phyloP scores from a whole-genome alignment of 352 stramenopile species.

The Pythium brassicae region DNA sequence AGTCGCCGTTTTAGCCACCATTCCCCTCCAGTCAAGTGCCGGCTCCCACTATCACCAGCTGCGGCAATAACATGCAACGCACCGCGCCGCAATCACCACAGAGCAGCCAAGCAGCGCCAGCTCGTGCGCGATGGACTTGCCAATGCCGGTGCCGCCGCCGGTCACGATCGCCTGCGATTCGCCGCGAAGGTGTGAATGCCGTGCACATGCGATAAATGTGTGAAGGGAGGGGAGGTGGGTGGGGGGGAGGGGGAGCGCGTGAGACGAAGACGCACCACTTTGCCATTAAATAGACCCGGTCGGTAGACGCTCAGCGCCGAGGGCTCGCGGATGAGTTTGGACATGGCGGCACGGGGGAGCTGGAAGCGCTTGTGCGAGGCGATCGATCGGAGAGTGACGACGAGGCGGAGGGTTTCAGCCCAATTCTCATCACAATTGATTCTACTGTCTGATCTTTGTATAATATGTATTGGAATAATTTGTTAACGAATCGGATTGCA shows the following conservation, averaged over 20 bases:
- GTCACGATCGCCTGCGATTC: constrained; percentile 68
- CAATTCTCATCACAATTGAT: too few species aligned
- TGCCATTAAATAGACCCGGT: constrained; percentile 57
- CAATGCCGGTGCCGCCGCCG: constrained; percentile 83
- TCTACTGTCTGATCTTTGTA: too few species aligned
- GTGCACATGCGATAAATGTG: not conserved
- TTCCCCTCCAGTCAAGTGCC: too few species aligned
- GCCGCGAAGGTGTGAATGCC: not conserved
- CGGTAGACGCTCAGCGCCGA: constrained; percentile 58
- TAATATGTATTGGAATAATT: too few species aligned
- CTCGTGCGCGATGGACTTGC: constrained; percentile 77
- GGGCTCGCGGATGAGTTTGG: constrained; percentile 37
- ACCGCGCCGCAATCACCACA: constrained; percentile 82
- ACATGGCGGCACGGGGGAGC: too few species aligned
- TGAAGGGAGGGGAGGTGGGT: not conserved
- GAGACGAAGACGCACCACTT: constrained; percentile 49
- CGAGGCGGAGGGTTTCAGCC: too few species aligned
- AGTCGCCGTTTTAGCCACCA: not conserved
- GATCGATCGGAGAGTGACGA: too few species aligned
- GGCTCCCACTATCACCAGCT: not conserved
- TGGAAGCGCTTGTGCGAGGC: not conserved
- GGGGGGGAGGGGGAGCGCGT: not conserved
- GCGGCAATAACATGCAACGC: not conserved
- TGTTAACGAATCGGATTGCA: not conserved
- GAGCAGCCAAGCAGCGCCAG: constrained; percentile 68